phyloP scores from a whole-genome alignment of 768 basidiomycete species.

The Strobilomyces echinocephalus region DNA sequence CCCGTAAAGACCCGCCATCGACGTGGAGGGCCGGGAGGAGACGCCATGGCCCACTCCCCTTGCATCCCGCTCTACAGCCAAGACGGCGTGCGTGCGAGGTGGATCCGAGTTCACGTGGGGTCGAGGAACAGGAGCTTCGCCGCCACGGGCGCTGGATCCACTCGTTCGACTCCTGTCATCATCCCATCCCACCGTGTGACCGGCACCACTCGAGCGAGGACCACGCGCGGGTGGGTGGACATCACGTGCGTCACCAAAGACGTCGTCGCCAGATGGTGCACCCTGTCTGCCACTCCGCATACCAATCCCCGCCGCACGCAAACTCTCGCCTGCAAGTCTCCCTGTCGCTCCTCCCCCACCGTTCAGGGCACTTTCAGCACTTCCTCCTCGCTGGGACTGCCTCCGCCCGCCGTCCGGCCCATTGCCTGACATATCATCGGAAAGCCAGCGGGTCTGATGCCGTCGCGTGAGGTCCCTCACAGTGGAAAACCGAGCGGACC shows the following conservation, averaged over 20 bases:
- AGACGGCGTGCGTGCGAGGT: slow-evolving; percentile 11
- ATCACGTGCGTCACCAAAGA: slow-evolving; percentile 30
- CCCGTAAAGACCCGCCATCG: slow-evolving; percentile 47
- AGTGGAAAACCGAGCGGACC: slow-evolving; percentile 39
- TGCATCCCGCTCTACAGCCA: slow-evolving; percentile 18
- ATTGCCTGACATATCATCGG: slow-evolving; percentile 40
- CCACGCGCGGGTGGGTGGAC: slow-evolving; percentile 13
- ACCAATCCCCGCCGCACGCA: slow-evolving; percentile 67
- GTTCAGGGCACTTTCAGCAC: slow-evolving; percentile 61
- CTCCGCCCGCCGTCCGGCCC: slow-evolving; percentile 38
- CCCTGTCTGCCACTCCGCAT: slow-evolving; percentile 31
- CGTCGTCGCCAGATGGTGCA: slow-evolving; percentile 31
- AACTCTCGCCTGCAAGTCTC: slow-evolving; percentile 59
- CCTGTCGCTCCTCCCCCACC: slow-evolving; percentile 40
- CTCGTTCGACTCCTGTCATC: slow-evolving; percentile 22
- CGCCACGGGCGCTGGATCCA: slow-evolving; percentile 21
- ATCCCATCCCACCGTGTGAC: slow-evolving; percentile 22
- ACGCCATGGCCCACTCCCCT: slow-evolving; percentile 15
- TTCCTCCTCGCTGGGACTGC: slow-evolving; percentile 60
- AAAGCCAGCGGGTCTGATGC: slow-evolving; percentile 52
- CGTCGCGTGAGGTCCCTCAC: slow-evolving; percentile 45
- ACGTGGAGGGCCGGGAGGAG: slow-evolving; percentile 44
- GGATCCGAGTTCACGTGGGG: slow-evolving; percentile 26
- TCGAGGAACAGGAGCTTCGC: slow-evolving; percentile 17
- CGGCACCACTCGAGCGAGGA: slow-evolving; percentile 10